phyloP scores from a whole-genome alignment of 768 basidiomycete species.

The Podaxis sp. region DNA sequence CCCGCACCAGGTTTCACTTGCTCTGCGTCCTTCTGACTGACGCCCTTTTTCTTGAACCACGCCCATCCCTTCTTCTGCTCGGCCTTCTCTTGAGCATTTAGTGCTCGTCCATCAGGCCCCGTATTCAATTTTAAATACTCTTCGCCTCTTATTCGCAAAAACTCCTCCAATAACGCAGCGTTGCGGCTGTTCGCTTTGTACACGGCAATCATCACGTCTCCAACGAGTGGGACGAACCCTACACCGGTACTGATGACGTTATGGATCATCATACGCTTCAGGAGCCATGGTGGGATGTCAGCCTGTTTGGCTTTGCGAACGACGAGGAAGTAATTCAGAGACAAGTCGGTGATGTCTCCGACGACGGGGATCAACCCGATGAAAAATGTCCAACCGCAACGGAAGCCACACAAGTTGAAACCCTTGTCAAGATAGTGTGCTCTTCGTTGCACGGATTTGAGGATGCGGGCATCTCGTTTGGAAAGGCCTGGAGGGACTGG shows the following conservation, averaged over 20 bases:
- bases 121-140: conserved; percentile 59
- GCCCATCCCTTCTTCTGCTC: conserved; percentile 25
- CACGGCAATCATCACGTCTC: conserved; percentile 73
- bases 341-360: conserved; percentile 63
- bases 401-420: conserved; percentile 74
- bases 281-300: conserved; percentile 66
- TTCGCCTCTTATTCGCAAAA: conserved; percentile 73
- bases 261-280: conserved; percentile 74
- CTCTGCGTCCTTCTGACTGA: conserved; percentile 34
- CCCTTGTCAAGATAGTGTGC: conserved; percentile 90
- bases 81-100: conserved; percentile 17
- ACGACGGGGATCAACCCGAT: conserved; percentile 73
- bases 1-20: conserved; percentile 60
- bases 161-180: conserved; percentile 84
- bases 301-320: conserved; percentile 73
- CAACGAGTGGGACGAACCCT: conserved; percentile 68
- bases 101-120: conserved; percentile 24
- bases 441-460: conserved; percentile 71
- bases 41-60: conserved; percentile 22
- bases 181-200: conserved; percentile 92
- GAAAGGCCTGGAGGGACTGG: conserved; percentile 76
- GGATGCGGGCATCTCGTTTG: conserved; percentile 68
- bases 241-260: conserved; percentile 66
- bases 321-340: conserved; percentile 75
- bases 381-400: conserved; percentile 86